Evolutionary conservation across 495 filamentous ascomycete genomes (phyloP).

Genomic region (Neurospora sp.): DNA sequence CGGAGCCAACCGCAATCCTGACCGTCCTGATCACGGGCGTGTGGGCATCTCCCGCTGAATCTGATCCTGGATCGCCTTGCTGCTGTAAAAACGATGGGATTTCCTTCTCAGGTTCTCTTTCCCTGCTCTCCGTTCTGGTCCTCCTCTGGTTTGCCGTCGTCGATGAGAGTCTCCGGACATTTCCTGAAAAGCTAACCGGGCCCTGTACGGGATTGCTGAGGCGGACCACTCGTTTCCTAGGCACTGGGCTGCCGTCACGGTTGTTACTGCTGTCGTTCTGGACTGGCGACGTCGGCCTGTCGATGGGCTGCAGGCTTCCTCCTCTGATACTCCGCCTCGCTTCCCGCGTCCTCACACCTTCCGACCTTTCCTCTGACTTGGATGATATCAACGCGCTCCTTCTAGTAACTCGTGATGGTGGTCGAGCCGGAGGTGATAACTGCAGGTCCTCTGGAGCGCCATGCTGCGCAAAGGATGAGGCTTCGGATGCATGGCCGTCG

Average conservation of each 20-base stretch:
- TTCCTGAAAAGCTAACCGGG: neutral
- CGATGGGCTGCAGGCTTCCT: constrained; percentile 25
- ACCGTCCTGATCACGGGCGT: constrained; percentile 62
- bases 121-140: constrained; percentile 24
- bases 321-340: constrained; percentile 29
- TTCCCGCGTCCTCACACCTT: constrained; percentile 13
- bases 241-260: constrained; percentile 28
- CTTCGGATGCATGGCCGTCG: constrained; percentile 38
- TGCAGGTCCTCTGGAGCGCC: constrained; percentile 42
- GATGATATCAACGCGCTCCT: constrained; percentile 26
- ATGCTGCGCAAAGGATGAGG: constrained; percentile 1
- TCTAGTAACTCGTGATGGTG: constrained; percentile 42
- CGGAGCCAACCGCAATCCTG: constrained; percentile 37
- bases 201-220: constrained; percentile 33
- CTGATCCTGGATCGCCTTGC: constrained; percentile 6
- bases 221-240: constrained; percentile 46
- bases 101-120: constrained; percentile 22
- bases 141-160: neutral
- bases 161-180: neutral
- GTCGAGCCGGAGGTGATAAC: constrained; percentile 39
- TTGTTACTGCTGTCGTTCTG: constrained; percentile 10
- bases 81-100: constrained; percentile 1
- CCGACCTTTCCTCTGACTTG: constrained; percentile 6
- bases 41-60: constrained; percentile 43
- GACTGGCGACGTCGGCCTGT: constrained; percentile 27